Base-by-base conservation (phyloP, 352 stramenopile species). In the Globisporangium nagaii region DNA sequence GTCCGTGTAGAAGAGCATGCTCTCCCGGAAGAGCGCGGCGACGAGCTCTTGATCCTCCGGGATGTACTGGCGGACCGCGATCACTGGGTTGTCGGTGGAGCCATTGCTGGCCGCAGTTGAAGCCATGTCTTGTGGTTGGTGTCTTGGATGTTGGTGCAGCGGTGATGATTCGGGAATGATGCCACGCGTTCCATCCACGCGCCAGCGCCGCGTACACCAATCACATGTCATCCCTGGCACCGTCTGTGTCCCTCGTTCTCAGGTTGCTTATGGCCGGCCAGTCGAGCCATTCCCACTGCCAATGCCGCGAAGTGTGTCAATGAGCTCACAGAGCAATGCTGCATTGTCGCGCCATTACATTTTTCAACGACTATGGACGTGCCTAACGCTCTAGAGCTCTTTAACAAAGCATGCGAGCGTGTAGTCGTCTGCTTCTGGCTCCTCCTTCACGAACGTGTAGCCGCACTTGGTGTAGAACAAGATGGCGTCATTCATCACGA, bases 401-500 rank as follows among this genome's bases (percentile, higher is more conserved):
- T 59, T 59, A 10, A 15, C 20, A 22, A 59, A 59, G 34, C 44
- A 53, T 11, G 42, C 42, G 42, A 59, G 53, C 27, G 19, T 36
- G 53, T 59, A 59, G 11, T 47, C 42, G 2, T 43, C 42, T 2
- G 53, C 25, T 25, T 51, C 44, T 17, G 27, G 25, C 25, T 59
- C 42, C 47, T 45, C 41, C 35, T 34, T 8, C 20, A 30, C 19
- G 28, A 62, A 40, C 35, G 10, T 20, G 46, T 62, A 66, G 2
- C 53, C 58, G 7, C 58, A 37, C 36, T 53, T 52, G 9, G 41
- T 30, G 58, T 70, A 70, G 28, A 70, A 63, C 19, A 36, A 19
- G 59, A 50, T 57, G n/a, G 50, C 50, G 17, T 57, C 50, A 10
- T 54, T 47, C 39, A 53, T 63, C 22, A 59, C 42, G n/a, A 36